Percentiles rank a stretch among this genome's conserved stretches.
Conservation (phyloP, 306 rosid species). For the Biancaea sappan region DNA sequence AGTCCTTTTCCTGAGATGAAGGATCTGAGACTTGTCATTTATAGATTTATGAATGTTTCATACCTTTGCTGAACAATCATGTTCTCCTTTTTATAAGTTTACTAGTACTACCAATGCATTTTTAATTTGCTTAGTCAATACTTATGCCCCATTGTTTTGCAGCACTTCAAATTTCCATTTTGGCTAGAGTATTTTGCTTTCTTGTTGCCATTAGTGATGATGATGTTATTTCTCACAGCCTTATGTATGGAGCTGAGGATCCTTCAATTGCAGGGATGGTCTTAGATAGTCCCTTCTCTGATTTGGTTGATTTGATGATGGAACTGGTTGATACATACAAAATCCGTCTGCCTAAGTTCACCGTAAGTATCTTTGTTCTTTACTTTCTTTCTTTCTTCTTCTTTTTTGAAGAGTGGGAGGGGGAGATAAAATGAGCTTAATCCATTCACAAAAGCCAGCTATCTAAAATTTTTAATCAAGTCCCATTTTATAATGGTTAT, state of each 20-base stretch:
- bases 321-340: conserved; percentile 86
- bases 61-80: neutral
- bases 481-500: conserved; percentile 9
- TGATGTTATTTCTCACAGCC: conserved; percentile 59
- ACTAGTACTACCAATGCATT: neutral
- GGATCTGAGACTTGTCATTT: neutral
- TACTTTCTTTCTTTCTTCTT: neutral
- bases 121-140: conserved; percentile 11
- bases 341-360: conserved; percentile 88
- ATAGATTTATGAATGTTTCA: neutral
- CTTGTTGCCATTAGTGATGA: conserved; percentile 40
- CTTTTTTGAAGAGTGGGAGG: too few relatives aligned
- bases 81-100: neutral
- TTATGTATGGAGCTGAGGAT: conserved; percentile 95
- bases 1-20: neutral
- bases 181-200: conserved; percentile 1
- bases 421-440: neutral
- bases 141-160: neutral
- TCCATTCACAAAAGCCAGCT: neutral
- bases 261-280: conserved; percentile 99
- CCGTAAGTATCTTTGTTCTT: conserved; percentile 58
- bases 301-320: conserved; percentile 97
- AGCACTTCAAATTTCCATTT: conserved; percentile 4
- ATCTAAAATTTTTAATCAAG: neutral
- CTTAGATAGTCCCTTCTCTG: conserved; percentile 95